Conservation (phyloP, 768 basidiomycete genomes). For the Tulasnella sp. region DNA sequence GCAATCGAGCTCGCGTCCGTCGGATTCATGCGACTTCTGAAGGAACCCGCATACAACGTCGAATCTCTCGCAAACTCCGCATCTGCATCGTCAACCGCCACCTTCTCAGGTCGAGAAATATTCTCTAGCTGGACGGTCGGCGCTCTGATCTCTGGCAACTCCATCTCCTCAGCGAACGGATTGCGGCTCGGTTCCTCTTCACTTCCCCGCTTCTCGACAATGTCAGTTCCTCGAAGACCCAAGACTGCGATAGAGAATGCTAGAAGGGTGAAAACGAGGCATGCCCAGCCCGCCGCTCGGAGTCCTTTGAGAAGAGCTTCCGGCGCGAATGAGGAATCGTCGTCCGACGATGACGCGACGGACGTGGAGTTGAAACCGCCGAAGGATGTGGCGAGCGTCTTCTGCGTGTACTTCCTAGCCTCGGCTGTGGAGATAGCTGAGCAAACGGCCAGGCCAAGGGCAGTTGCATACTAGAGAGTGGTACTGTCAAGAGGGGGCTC, state of each 20-base stretch:
- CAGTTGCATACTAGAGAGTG: background rate
- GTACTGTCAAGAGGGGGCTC: background rate
- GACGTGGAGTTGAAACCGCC: background rate
- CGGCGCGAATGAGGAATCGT: background rate
- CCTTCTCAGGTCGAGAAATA: background rate
- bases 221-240: background rate
- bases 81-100: background rate
- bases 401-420: background rate
- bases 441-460: conserved; percentile 8
- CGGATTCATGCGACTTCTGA: background rate
- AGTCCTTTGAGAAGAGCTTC: background rate
- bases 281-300: conserved; percentile 8
- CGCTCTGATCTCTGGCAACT: background rate
- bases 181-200: background rate
- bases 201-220: background rate
- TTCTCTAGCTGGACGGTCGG: background rate
- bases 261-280: background rate
- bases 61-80: background rate
- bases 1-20: background rate
- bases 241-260: background rate
- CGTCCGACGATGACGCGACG: background rate
- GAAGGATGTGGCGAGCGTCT: background rate
- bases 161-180: background rate
- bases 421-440: conserved; percentile 1
- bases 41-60: background rate